Evolutionary conservation across 768 basidiomycete genomes (phyloP), one percentile per base, ranked within the genome.

Genomic region (Ephemerocybe angulata): DNA sequence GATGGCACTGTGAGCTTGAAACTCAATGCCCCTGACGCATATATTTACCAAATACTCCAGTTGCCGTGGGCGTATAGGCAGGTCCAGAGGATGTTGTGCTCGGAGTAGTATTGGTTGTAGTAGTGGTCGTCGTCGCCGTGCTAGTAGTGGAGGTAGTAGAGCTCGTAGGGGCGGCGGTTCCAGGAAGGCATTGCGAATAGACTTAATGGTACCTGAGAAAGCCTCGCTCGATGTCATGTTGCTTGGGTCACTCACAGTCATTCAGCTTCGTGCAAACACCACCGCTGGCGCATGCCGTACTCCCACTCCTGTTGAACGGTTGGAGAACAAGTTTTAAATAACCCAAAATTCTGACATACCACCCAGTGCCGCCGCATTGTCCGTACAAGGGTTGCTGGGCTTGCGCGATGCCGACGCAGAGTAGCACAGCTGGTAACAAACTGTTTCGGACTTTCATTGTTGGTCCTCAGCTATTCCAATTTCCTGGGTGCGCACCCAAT

Each of bases 351-450:
- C 13, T 3, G 5, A 61, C 70, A 57, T 60, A 76, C 79, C 80
- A 80, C 67, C 76, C 76, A 29, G 69, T 75, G 22, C 80, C 79
- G 38, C 79, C 80, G 53, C 80, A 80, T 60, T 81, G 78, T n/a
- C 59, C 65, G 57, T 76, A 78, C 12, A 75, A 56, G 2, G 69
- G 62, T 55, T 74, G 72, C 51, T 79, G 77, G 21, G 76, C 73
- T 3, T n/a, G 7, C n/a, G 28, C 48, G 27, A 50, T 27, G 17
- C 33, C n/a, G 58, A 47, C 25, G 60, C 69, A 47, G 54, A 25
- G 51, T 52, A 55, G 48, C 19, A 69, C 40, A 21, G 69, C 37
- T 22, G 60, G 57, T 43, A 73, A 38, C 27, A 69, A 51, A 7
- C 28, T 30, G 3, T 40, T 11, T 7, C 22, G 31, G 24, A 15